Evolutionary conservation across 2,329 filamentous ascomycete species (phyloP), one percentile per base, ranked within the genome.

Genomic region (Arthrocladium fulminans): DNA sequence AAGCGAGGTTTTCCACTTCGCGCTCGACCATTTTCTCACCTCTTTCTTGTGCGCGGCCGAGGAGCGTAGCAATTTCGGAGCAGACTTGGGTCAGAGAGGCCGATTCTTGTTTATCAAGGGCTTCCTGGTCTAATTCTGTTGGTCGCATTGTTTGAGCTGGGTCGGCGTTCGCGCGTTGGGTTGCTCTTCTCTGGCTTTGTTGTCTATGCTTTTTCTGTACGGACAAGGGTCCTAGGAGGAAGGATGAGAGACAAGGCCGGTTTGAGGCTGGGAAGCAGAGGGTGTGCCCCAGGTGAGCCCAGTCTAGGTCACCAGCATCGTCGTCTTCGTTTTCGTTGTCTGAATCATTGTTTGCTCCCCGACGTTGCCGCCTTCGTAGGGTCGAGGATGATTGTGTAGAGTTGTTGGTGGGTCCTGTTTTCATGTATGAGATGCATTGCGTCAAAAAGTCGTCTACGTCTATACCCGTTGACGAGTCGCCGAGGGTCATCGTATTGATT

Each of bases 401-500:
- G 3, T 34, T 75, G 7, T 51, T 22, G 5, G 17, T 29, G 20
- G 27, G 67, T 67, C 20, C 77, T 76, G 9, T 75, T 19, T 79
- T 80, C 88, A 97, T 96, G 63, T 86, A 97, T 2, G 77, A 79
- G 51, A 94, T 88, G 64, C 85, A 90, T 65, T 94, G 94, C 0
- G 86, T 85, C 12, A 97, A 80, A 60, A 97, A 94, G 59, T 95
- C 86, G 52, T 97, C 89, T 0, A 94, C 75, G 60, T 97, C 89
- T 19, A 98, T 70, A 6, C 88, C 87, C 44, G 84, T 80, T 2
- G 80, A 79, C 1, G 76, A 70, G 58, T 84, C 83, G 5, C 88
- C 88, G 24, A 87, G 73, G 1, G 84, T 80, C 22, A 94, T 74
- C 45, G 83, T 80, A 37, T 83, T 73, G 0, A 87, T 83, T 62